Evolutionary conservation across 148 eudicot species (phyloP), one percentile per base, ranked within the genome.

Genomic region (Nepenthes mirabilis): DNA sequence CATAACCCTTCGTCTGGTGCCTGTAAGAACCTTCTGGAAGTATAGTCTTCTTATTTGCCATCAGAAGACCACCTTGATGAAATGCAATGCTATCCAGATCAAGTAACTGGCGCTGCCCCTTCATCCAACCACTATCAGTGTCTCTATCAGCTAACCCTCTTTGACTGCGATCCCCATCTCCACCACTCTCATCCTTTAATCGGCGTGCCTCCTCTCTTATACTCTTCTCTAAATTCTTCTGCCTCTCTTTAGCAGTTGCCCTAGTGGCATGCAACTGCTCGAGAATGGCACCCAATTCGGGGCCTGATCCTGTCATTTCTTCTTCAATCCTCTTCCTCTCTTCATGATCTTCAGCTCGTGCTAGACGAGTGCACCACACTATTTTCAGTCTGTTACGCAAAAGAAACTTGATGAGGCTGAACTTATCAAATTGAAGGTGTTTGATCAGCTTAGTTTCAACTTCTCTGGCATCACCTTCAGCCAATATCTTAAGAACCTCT

Each of bases 241-340:
- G 85, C 73, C 93, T 82, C 78, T 86, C 93, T 60, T 82, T 86
- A 37, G 88, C 83, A 67, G 85, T 80, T 3, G 93, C 93, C 70
- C 93, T 67, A 6, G 93, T 82, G 52, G 93, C 93, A 80, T 86
- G 88, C 75, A 86, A 70, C 69, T 86, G 94, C 68, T 83, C 88
- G 69, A 86, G 66, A 60, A 86, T 79, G 9, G 88, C 75, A 68
- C 70, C 77, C 65, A 74, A 71, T n/a, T 80, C 82, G 9, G 80
- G 62, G 32, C 88, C 86, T 33, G 72, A 51, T 33, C 56, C 72
- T 70, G 67, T 60, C 86, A 86, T 86, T 64, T 83, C 83, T 36
- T 86, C 88, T 69, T 86, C 88, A 65, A 86, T 86, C 56, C 67
- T 74, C 59, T 77, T 76, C 70, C 86, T 74, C 62, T 79, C 67